Percentiles rank a stretch among this genome's conserved stretches.
phyloP scores from a whole-genome alignment of 352 stramenopile genomes.

The Globisporangium spinosum region DNA sequence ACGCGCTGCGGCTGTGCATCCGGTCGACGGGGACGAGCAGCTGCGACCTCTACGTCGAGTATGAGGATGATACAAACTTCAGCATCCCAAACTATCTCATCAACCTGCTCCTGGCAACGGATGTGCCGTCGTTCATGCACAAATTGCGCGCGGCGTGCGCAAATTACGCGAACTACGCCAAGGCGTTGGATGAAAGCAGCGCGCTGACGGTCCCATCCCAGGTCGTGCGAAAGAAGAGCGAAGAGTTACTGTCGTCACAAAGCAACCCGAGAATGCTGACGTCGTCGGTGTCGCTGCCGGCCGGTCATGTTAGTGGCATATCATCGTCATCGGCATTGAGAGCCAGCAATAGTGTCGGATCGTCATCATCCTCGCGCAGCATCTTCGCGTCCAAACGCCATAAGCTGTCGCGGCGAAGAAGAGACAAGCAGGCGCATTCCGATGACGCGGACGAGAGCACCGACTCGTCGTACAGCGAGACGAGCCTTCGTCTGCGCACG shows the following conservation, averaged over 20 bases:
- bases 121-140: conserved; percentile 57
- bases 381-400: not conserved
- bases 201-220: conserved; percentile 45
- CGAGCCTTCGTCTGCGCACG: conserved; percentile 10
- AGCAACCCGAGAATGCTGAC: not conserved
- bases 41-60: conserved; percentile 73
- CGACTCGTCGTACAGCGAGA: conserved; percentile 11
- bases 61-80: conserved; percentile 79
- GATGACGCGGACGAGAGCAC: conserved; percentile 2
- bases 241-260: not conserved
- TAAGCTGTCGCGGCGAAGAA: conserved; percentile 9
- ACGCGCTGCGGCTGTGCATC: conserved; percentile 53
- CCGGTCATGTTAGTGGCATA: not conserved
- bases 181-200: conserved; percentile 38
- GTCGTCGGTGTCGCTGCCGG: not conserved
- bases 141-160: conserved; percentile 54
- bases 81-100: conserved; percentile 69
- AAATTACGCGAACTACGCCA: conserved; percentile 48
- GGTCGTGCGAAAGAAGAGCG: conserved; percentile 36
- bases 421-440: not conserved
- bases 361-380: conserved; percentile 1
- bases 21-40: conserved; percentile 47
- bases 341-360: not conserved
- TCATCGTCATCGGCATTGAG: not conserved
- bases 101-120: conserved; percentile 47